Percentiles rank a stretch among this genome's conserved stretches.
Conservation (phyloP, 805 yeast genomes). For the Pichia cephalocereana region DNA sequence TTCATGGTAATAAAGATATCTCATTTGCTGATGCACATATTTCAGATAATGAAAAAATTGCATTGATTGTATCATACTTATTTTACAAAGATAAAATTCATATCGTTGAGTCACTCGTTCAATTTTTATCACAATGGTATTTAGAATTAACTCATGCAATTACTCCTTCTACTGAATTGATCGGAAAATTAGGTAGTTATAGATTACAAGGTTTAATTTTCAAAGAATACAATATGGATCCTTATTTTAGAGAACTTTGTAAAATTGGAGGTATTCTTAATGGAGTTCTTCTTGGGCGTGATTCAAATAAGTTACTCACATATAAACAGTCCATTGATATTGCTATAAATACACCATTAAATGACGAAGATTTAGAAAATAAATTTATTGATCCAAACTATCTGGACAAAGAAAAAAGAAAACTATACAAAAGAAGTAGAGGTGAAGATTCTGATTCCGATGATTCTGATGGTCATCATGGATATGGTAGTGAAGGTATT, state of each 20-base stretch:
- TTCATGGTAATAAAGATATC: constrained; percentile 10
- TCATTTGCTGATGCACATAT: constrained; percentile 12
- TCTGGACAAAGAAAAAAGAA: background rate
- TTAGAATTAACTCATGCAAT: constrained; percentile 4
- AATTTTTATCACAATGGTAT: constrained; percentile 12
- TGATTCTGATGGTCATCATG: constrained; percentile 4
- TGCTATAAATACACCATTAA: constrained; percentile 17
- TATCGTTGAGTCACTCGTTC: constrained; percentile 35
- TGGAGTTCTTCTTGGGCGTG: constrained; percentile 6
- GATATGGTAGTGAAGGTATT: constrained; percentile 12
- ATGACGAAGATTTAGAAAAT: constrained; percentile 17
- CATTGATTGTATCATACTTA: constrained; percentile 17
- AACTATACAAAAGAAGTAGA: background rate
- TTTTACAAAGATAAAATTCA: constrained; percentile 36
- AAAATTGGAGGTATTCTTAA: constrained; percentile 16
- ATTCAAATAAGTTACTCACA: constrained; percentile 4
- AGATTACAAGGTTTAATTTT: constrained; percentile 4
- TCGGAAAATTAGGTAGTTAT: constrained; percentile 1
- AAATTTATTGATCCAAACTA: constrained; percentile 9
- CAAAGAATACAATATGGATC: constrained; percentile 7
- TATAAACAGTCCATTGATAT: constrained; percentile 13
- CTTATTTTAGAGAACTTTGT: constrained; percentile 17
- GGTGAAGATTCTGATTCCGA: constrained; percentile 1
- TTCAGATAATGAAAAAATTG: constrained; percentile 18
- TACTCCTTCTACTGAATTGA: background rate